A percentile compares a stretch with the other conserved stretches of the same genome.
Evolutionary conservation across 176 grass and related monocot species (phyloP).

Genomic region (Oryza punctata): DNA sequence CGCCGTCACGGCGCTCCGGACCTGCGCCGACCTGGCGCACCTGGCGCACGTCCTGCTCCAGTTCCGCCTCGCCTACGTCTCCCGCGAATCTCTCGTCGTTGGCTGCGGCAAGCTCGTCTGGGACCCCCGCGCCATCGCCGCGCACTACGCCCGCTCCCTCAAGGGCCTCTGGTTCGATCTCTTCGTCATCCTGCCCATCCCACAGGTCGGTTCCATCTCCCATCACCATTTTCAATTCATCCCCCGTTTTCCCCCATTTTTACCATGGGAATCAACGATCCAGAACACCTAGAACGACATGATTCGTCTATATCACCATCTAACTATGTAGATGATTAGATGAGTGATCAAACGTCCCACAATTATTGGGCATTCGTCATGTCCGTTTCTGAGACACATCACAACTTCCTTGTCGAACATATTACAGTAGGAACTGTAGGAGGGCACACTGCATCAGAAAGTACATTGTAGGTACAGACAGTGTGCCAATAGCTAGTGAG

Average conservation of each 20-base stretch:
- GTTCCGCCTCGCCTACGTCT: constrained; percentile 92
- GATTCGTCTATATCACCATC: not conserved
- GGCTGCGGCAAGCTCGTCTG: constrained; percentile 97
- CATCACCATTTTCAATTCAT: not conserved
- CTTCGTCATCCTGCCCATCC: constrained; percentile 90
- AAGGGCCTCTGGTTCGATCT: constrained; percentile 91
- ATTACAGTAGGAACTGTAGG: not conserved
- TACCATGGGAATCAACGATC: not conserved
- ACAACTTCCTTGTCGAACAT: constrained; percentile 33
- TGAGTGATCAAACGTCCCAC: constrained; percentile 27
- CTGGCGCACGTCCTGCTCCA: constrained; percentile 81
- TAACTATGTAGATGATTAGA: constrained; percentile 8
- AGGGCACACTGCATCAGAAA: not conserved
- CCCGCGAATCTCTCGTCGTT: constrained; percentile 89
- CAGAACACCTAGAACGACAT: not conserved
- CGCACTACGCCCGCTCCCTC: constrained; percentile 64
- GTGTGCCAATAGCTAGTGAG: constrained; percentile 17
- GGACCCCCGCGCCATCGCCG: constrained; percentile 83
- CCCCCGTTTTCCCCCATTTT: not conserved
- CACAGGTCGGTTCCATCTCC: constrained; percentile 55
- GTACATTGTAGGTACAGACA: constrained; percentile 20
- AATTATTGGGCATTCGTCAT: constrained; percentile 33
- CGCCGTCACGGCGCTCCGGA: constrained; percentile 63
- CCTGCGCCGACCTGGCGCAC: constrained; percentile 70
- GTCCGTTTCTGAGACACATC: constrained; percentile 30